Evolutionary conservation across 2,329 filamentous ascomycete genomes (phyloP).

Genomic region (Stagonosporopsis chrysanthemi): DNA sequence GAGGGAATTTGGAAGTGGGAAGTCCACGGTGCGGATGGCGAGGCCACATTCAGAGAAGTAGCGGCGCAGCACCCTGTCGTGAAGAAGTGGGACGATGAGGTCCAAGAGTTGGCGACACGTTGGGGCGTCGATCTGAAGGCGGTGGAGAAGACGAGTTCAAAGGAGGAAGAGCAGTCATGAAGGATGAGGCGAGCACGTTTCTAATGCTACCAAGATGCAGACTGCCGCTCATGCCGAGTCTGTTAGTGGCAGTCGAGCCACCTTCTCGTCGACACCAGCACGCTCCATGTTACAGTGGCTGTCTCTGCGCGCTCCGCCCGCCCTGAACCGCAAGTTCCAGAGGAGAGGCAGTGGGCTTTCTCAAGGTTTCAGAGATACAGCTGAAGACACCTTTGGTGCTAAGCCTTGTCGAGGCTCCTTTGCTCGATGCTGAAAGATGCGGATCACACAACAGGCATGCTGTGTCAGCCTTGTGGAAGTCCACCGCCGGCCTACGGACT

Average conservation of each 20-base stretch:
- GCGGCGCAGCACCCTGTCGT: slow-evolving; percentile 73
- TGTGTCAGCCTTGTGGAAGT: neutral
- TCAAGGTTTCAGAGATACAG: no score
- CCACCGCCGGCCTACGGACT: neutral
- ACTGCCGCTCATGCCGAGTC: neutral
- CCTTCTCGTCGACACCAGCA: neutral
- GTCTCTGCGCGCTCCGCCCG: neutral
- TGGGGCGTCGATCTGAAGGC: slow-evolving; percentile 53
- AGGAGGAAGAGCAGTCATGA: slow-evolving; percentile 39
- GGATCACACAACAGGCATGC: neutral
- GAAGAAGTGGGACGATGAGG: slow-evolving; percentile 64
- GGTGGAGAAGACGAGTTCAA: slow-evolving; percentile 47
- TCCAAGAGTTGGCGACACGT: slow-evolving; percentile 52
- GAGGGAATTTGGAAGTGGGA: slow-evolving; percentile 77
- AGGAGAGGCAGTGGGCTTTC: neutral
- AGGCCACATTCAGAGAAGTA: slow-evolving; percentile 54
- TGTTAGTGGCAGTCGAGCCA: neutral
- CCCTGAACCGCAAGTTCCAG: neutral
- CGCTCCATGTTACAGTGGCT: neutral
- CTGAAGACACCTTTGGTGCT: no score
- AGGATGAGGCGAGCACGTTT: neutral
- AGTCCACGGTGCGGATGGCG: slow-evolving; percentile 51
- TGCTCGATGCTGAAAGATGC: neutral
- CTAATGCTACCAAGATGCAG: neutral
- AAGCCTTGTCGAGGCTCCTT: no score